Evolutionary conservation across 495 filamentous ascomycete genomes (phyloP), one percentile per base, ranked within the genome.

Genomic region (Penicillium chermesinum): DNA sequence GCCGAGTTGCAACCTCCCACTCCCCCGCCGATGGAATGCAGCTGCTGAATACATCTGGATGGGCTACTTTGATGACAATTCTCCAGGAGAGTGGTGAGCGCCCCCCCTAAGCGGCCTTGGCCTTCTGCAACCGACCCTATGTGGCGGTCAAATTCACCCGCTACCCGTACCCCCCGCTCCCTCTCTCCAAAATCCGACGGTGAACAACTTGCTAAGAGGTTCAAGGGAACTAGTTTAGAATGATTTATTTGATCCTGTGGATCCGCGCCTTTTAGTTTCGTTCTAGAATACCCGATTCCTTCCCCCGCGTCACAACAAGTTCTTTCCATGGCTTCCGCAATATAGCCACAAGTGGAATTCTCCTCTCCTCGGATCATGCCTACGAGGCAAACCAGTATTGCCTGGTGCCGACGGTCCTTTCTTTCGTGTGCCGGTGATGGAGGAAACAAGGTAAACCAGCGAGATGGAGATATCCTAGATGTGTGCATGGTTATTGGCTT

Each of bases 51-150:
- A 91, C 85, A 46, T 76, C 82, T 45, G 91, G 91, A 56, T 98
- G 93, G 91, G 85, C 89, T 53, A 97, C 90, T 36, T 78, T 98
- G 64, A 76, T 91, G 66, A 83, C 87, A 62, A 96, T 97, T 67
- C 75, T 97, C 70, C 81, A 88, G 80, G 85, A 89, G 78, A 91
- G 87, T 79, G 88, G 90, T 95, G 90, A 95, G 90, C 86, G 84
- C 77, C 76, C 83, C n/a, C 84, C 83, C 85, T 64, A 93, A 89
- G 75, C 88, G 89, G 71, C 77, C 77, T 70, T 79, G 74, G 67
- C 67, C 71, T 57, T 61, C 64, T 55, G 67, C 59, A 58, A 62
- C 61, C 55, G 70, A 59, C 42, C 54, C 69, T 63, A 53, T 58
- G 62, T 59, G 60, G 51, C 50, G 59, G 44, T 32, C 40, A 33